Percentiles rank a stretch among this genome's conserved stretches.
Evolutionary conservation across 2,329 filamentous ascomycete species (phyloP).

Genomic region (Penicillium paneum): DNA sequence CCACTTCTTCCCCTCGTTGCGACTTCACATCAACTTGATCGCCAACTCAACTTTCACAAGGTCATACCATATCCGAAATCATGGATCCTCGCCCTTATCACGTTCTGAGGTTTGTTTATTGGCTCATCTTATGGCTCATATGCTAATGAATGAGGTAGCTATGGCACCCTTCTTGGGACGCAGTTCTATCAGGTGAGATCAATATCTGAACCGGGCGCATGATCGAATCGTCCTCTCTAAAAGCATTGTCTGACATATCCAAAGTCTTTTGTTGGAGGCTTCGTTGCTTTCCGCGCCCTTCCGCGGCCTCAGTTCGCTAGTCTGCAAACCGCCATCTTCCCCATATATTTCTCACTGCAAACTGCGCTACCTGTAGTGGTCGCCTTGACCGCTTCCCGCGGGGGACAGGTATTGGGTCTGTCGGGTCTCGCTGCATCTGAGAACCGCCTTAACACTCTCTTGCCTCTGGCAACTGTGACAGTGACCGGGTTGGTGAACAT

Average conservation of each 20-base stretch:
- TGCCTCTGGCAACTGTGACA: constrained; percentile 68
- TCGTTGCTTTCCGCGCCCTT: constrained; percentile 72
- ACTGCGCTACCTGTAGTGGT: constrained; percentile 69
- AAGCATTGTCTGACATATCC: neutral
- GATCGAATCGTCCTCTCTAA: neutral
- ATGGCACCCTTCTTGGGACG: constrained; percentile 81
- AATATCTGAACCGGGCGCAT: neutral
- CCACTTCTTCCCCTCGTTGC: neutral
- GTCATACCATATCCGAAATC: constrained; percentile 23
- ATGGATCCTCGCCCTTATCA: constrained; percentile 37
- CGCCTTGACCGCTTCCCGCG: constrained; percentile 76
- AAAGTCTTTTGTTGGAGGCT: constrained; percentile 70
- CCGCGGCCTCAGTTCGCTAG: constrained; percentile 76
- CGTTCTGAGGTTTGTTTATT: constrained; percentile 28
- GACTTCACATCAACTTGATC: constrained; percentile 1
- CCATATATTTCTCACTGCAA: constrained; percentile 81
- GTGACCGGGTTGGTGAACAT: constrained; percentile 69
- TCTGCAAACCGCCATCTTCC: constrained; percentile 75
- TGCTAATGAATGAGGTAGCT: constrained; percentile 51
- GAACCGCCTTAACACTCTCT: constrained; percentile 62
- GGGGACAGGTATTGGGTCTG: constrained; percentile 26
- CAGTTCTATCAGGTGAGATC: constrained; percentile 74
- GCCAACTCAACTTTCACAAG: neutral
- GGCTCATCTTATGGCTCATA: neutral
- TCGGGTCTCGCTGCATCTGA: constrained; percentile 47